Percentiles rank a stretch among this genome's conserved stretches.
These are phyloP conservation scores for Ustilago loliicola DNA, from an alignment of 1,284 basidiomycete species.

Conservation along the genomic window DNA sequence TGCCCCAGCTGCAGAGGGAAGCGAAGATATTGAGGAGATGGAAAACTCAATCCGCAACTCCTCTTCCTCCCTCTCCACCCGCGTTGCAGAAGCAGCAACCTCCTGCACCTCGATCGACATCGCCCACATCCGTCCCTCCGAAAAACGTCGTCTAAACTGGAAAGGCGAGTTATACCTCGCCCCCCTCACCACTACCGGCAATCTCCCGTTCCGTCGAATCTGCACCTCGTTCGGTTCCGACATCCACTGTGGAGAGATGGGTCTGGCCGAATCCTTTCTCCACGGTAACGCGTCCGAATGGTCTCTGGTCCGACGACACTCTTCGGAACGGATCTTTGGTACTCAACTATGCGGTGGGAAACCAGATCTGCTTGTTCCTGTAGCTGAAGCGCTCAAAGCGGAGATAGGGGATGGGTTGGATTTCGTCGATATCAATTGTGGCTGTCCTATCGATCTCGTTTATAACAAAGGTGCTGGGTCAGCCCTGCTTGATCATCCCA, in stretches of 20 bases:
- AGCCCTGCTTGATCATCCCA: conserved; percentile 86
- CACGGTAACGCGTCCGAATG: conserved; percentile 64
- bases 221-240: conserved; percentile 89
- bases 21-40: conserved; percentile 58
- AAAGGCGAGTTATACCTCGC: conserved; percentile 88
- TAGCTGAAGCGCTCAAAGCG: conserved; percentile 84
- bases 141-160: conserved; percentile 91
- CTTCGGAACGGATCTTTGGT: conserved; percentile 89
- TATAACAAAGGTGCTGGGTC: conserved; percentile 92
- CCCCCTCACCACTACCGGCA: conserved; percentile 94
- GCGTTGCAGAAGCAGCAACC: conserved; percentile 28
- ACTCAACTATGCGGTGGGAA: conserved; percentile 78
- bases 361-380: conserved; percentile 78
- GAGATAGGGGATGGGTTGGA: conserved; percentile 78
- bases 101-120: conserved; percentile 54
- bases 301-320: conserved; percentile 74
- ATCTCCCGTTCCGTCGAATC: conserved; percentile 91
- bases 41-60: conserved; percentile 53
- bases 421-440: conserved; percentile 95
- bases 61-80: conserved; percentile 8
- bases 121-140: conserved; percentile 79
- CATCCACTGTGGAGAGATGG: conserved; percentile 95
- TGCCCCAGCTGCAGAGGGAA: conserved; percentile 64
- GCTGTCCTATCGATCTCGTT: conserved; percentile 96
- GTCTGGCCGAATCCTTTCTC: conserved; percentile 59